Evolutionary conservation across 768 basidiomycete species (phyloP).

Genomic region (Pleurotus eryngii): DNA sequence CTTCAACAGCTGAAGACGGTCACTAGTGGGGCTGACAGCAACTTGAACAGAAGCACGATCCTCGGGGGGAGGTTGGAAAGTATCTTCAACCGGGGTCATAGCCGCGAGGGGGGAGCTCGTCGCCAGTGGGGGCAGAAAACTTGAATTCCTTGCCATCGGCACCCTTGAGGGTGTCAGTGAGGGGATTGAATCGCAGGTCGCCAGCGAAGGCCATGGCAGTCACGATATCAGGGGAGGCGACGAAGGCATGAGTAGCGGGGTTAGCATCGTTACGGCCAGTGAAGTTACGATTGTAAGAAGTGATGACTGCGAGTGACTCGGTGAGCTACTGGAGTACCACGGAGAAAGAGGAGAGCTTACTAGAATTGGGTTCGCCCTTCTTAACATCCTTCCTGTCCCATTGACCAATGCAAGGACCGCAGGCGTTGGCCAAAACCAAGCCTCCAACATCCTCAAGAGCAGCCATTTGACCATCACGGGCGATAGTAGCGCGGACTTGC

Average conservation of each 20-base stretch:
- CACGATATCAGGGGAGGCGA: conserved; percentile 91
- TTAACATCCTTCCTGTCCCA: conserved; percentile 97
- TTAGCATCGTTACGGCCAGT: conserved; percentile 99
- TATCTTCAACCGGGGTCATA: conserved; percentile 95
- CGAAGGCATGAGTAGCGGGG: conserved; percentile 97
- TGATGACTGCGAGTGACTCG: conserved; percentile 64
- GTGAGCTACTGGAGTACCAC: not conserved
- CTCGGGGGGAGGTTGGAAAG: conserved; percentile 90
- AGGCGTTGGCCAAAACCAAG: conserved; percentile 94
- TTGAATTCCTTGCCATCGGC: conserved; percentile 95
- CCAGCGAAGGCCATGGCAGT: conserved; percentile 97
- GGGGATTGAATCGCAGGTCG: conserved; percentile 92
- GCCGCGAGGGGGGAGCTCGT: conserved; percentile 91
- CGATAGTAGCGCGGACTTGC: conserved; percentile 97
- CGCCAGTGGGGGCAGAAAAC: conserved; percentile 88
- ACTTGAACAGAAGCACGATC: conserved; percentile 85
- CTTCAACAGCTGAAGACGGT: conserved; percentile 86
- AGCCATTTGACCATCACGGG: conserved; percentile 90
- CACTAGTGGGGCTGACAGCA: conserved; percentile 77
- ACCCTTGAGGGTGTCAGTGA: conserved; percentile 85
- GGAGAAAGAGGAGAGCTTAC: conserved; percentile 40
- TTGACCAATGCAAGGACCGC: conserved; percentile 98
- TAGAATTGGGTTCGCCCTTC: conserved; percentile 97
- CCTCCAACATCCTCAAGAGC: conserved; percentile 88
- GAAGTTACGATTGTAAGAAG: conserved; percentile 99